Percentiles rank a stretch among this genome's conserved stretches.
These are phyloP conservation scores for Crassisporium funariophilum DNA, from an alignment of 768 basidiomycete species.

Conservation along the genomic window DNA sequence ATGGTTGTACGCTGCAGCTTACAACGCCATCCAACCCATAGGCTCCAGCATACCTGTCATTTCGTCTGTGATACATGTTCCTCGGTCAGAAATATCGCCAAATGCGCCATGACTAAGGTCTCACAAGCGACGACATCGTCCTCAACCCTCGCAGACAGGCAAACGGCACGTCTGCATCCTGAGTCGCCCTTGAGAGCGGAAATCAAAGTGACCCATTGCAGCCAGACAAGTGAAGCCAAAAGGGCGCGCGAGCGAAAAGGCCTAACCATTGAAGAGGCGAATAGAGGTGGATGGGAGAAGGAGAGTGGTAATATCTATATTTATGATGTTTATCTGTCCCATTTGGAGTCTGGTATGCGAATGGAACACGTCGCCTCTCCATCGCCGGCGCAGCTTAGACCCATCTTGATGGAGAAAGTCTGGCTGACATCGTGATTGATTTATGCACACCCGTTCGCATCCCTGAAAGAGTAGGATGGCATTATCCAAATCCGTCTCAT, in stretches of 20 bases:
- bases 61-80: conserved; percentile 49
- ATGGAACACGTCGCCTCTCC: too few relatives aligned
- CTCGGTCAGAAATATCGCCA: too few relatives aligned
- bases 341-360: too few relatives aligned
- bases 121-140: conserved; percentile 47
- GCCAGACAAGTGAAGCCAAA: conserved; percentile 2
- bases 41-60: conserved; percentile 40
- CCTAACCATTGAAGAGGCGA: background rate
- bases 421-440: too few relatives aligned
- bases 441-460: too few relatives aligned
- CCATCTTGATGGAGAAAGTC: too few relatives aligned
- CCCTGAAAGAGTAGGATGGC: too few relatives aligned
- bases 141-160: conserved; percentile 49
- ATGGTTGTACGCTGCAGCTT: conserved; percentile 13
- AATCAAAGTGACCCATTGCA: background rate
- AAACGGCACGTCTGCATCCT: conserved; percentile 44
- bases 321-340: too few relatives aligned
- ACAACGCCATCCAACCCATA: conserved; percentile 60
- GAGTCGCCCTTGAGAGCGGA: conserved; percentile 43
- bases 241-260: conserved; percentile 1
- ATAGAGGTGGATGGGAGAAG: background rate
- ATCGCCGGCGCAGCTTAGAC: too few relatives aligned
- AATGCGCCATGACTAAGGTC: too few relatives aligned
- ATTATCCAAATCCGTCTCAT: too few relatives aligned
- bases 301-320: too few relatives aligned